Base-by-base conservation (phyloP, 768 basidiomycete genomes). In the Amanita polypyramis region DNA sequence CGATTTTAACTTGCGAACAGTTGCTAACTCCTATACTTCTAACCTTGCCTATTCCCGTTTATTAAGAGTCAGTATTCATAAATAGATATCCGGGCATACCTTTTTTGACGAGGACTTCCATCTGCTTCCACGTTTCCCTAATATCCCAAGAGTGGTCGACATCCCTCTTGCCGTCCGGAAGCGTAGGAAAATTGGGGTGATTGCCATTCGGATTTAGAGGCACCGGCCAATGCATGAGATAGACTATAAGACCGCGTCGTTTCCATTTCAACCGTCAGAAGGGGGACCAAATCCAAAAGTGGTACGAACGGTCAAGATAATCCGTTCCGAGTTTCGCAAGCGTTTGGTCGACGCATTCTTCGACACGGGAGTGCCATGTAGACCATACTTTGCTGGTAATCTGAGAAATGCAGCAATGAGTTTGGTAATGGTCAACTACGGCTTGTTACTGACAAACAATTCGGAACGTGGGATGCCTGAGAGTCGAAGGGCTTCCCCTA, bases 161-260 rank as follows among this genome's bases (percentile, higher is more conserved):
- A 58, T 88, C 85, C 32, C 85, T 74, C 54, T 68, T 72, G 49
- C 85, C 77, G 58, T 81, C 70, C 0, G 79, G 74, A 30, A 74
- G 76, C 10, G 66, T 70, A 7, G 81, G 83, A 62, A 83, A 68
- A 19, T 66, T 21, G 6, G 68, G 75, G 57, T 82, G 73, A 59
- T 80, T 84, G 32, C 82, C 83, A 20, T 77, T 76, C 9, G 79
- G 75, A 57, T 84, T 85, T 55, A 85, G 58, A 25, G 82, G 70
- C n/a, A 90, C 65, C 1, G 89, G 90, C 87, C 88, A 91, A 60
- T 89, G 86, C 17, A 89, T 61, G 21, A 87, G 72, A 56, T 82
- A 84, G 48, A 85, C 73, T 74, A 51, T 45, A 50, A 48, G 23
- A 45, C 42, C 43, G 42, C 42, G 51, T 50, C 35, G 47, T 40